phyloP scores from a whole-genome alignment of 352 stramenopile genomes.

The Phytopythium boreale region DNA sequence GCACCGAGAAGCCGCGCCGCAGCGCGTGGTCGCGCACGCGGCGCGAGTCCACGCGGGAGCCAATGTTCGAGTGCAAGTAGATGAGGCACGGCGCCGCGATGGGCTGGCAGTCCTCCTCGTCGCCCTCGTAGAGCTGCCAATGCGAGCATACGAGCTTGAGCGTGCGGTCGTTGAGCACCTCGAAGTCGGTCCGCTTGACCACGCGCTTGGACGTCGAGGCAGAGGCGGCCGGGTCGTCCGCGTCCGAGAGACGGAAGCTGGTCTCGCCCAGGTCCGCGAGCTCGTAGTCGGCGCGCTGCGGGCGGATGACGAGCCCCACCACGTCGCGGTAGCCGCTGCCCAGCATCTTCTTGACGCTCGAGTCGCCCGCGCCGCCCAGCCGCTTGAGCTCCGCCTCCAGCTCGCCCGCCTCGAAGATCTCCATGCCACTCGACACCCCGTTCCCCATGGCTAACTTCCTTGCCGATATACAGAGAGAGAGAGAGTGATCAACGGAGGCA shows the following conservation, averaged over 20 bases:
- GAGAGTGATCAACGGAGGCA: background rate
- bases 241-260: conserved; percentile 37
- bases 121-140: conserved; percentile 58
- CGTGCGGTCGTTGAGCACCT: conserved; percentile 67
- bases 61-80: conserved; percentile 85
- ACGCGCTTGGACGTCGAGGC: conserved; percentile 11
- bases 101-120: conserved; percentile 9
- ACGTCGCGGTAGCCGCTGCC: conserved; percentile 75
- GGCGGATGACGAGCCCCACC: conserved; percentile 72
- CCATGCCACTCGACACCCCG: conserved; percentile 66
- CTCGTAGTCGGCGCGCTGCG: conserved; percentile 54
- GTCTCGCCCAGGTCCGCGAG: conserved; percentile 42
- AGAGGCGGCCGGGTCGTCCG: conserved; percentile 12
- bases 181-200: conserved; percentile 50
- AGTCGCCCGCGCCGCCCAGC: conserved; percentile 55
- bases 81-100: conserved; percentile 52
- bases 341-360: conserved; percentile 73
- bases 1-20: conserved; percentile 66
- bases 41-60: conserved; percentile 64
- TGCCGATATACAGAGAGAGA: background rate
- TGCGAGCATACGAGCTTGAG: conserved; percentile 68
- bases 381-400: conserved; percentile 70
- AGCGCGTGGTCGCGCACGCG: conserved; percentile 65
- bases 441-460: conserved; percentile 50
- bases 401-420: conserved; percentile 81